Base-by-base conservation (phyloP, 345 rosid genomes). In the Anacardium occidentale region DNA sequence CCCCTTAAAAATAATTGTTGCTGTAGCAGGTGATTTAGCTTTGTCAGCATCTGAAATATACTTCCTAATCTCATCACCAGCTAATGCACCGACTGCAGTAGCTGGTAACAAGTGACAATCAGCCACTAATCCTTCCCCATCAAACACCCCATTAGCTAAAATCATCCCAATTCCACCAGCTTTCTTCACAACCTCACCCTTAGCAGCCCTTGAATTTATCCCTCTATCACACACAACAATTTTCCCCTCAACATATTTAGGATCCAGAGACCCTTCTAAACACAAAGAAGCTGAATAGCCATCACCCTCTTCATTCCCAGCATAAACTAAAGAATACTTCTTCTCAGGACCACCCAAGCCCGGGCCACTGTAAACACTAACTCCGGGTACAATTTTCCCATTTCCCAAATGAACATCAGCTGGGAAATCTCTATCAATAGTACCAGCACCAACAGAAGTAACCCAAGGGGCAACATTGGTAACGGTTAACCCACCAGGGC, bases 91-190 rank as follows among this genome's bases (percentile, higher is more conserved):
- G 5, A 95, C 83, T 0, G 98, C 78, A 0, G 92, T 81, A 0
- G 97, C 92, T 0, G 99, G 99, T 65, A 95, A 68, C 22, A 95
- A 81, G 70, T 95, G 99, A 77, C 97, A 89, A 69, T 95, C 99
- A 0, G 93, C 98, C 7, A 95, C 96, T 62, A 95, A 69, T 0
- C 98, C 99, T 63, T 95, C 98, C 0, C 98, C 99, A 62, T 95
- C 97, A 7, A 92, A 91, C 3, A 86, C 87, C 22, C 97, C 94
- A 51, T 95, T 95, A 0, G 98, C 98, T 64, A 95, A 84, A 62
- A 95, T 83, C 99, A 95, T 95, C 58, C 94, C 98, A 2, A 89
- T 73, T 10, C 98, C 99, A 10, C 97, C 99, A 1, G 92, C 91
- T 24, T 86, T 88, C 68, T 79, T 77, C 3, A 95, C 99, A 14